A percentile compares a stretch with the other conserved stretches of the same genome.
These are phyloP conservation scores for Mytilinidion resinicola DNA, from an alignment of 495 filamentous ascomycete genomes.

Conservation along the genomic window DNA sequence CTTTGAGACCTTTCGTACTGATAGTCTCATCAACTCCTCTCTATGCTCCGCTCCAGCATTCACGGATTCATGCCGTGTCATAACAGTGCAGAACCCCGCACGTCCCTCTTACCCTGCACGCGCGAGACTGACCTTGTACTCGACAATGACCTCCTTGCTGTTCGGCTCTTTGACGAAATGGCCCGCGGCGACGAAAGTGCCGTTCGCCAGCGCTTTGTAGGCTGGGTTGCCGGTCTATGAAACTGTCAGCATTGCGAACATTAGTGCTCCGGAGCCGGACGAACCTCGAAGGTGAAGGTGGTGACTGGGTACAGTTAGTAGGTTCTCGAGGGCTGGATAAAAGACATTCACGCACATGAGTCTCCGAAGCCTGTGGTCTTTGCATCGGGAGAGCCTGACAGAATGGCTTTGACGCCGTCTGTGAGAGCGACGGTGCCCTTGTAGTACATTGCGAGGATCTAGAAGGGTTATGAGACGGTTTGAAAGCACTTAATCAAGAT, in stretches of 20 bases:
- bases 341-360: conserved; percentile 10
- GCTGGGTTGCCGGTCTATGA: conserved; percentile 15
- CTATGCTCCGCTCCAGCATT: no score
- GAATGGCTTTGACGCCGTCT: conserved; percentile 16
- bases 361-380: conserved; percentile 20
- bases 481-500: background rate
- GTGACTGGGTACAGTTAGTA: background rate
- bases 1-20: no score
- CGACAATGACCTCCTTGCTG: conserved; percentile 11
- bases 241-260: background rate
- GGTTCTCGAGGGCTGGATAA: background rate
- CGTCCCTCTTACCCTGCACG: no score
- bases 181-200: conserved; percentile 19
- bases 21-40: no score
- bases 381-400: conserved; percentile 9
- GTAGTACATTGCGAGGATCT: conserved; percentile 27
- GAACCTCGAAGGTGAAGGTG: conserved; percentile 18
- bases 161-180: conserved; percentile 18
- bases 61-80: no score
- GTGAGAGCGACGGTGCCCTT: conserved; percentile 22
- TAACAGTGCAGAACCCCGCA: no score
- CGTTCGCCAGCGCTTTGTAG: conserved; percentile 23
- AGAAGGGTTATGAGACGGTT: background rate
- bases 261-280: background rate
- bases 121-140: conserved; percentile 19